These are phyloP conservation scores for Botrytis fragariae DNA, from an alignment of 2,329 filamentous ascomycete species.

Conservation along the genomic window DNA sequence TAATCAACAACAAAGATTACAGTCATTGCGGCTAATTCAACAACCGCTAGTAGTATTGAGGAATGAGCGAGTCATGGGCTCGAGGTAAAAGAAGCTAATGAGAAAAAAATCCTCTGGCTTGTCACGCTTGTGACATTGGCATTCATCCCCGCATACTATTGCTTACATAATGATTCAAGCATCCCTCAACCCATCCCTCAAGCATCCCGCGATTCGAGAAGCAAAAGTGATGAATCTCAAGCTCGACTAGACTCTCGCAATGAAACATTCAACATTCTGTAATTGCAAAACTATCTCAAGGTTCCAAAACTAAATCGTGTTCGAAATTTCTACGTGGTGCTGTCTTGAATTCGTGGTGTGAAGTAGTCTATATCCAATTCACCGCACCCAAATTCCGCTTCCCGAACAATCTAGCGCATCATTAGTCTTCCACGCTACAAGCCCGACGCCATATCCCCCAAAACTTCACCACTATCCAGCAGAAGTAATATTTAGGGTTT, in stretches of 20 bases:
- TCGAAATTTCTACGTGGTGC: neutral
- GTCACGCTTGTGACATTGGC: neutral
- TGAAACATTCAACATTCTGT: neutral
- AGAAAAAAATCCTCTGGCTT: neutral
- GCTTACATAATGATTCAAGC: neutral
- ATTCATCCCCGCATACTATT: neutral
- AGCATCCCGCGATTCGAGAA: neutral
- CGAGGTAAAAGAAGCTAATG: neutral
- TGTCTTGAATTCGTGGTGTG: neutral
- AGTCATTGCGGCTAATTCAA: slow-evolving; percentile 1
- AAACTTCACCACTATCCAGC: neutral
- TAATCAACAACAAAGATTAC: neutral
- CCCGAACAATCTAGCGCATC: neutral
- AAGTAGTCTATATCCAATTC: neutral
- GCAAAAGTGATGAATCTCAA: neutral
- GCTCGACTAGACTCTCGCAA: neutral
- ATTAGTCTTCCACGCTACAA: neutral
- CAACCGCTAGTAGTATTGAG: neutral
- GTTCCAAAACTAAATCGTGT: neutral
- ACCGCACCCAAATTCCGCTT: neutral
- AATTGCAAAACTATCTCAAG: neutral
- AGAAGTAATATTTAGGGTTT: neutral
- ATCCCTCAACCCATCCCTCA: no score
- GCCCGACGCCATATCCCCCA: neutral
- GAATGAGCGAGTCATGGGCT: neutral